phyloP scores from a whole-genome alignment of 2,329 filamentous ascomycete species.

The Clarireedia homoeocarpa region DNA sequence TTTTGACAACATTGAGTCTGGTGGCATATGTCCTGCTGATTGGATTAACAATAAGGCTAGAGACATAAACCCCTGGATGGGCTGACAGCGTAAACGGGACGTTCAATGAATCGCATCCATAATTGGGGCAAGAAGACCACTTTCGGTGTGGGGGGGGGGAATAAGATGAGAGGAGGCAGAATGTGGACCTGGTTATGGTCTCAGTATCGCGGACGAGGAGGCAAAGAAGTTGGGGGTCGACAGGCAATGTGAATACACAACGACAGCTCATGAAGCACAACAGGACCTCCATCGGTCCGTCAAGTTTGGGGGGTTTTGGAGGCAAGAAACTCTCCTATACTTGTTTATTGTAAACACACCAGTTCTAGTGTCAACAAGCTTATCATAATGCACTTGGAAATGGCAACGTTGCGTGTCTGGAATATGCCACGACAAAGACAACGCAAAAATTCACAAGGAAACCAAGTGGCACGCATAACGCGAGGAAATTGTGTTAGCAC shows the following conservation, averaged over 20 bases:
- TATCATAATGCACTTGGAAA: too few species aligned
- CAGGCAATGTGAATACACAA: neutral
- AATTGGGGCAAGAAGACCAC: neutral
- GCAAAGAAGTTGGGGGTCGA: neutral
- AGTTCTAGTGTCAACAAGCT: too few species aligned
- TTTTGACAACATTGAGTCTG: constrained; percentile 50
- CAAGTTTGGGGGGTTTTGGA: neutral
- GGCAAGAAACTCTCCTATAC: too few species aligned
- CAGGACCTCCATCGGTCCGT: neutral
- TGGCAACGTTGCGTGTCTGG: too few species aligned
- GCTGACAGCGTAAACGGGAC: constrained; percentile 1
- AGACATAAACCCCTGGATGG: constrained; percentile 9
- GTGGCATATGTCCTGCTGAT: constrained; percentile 50
- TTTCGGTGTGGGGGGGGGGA: neutral
- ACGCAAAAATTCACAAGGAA: too few species aligned
- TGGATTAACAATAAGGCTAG: constrained; percentile 42
- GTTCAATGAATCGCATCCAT: neutral
- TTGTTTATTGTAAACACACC: too few species aligned
- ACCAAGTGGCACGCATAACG: too few species aligned
- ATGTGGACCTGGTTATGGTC: neutral
- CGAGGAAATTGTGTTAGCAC: too few species aligned
- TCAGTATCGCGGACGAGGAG: neutral
- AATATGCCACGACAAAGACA: too few species aligned
- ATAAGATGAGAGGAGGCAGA: neutral
- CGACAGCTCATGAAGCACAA: neutral